These are phyloP conservation scores for Macadamia integrifolia DNA, from an alignment of 164 flowering plant species.

Conservation along the genomic window DNA sequence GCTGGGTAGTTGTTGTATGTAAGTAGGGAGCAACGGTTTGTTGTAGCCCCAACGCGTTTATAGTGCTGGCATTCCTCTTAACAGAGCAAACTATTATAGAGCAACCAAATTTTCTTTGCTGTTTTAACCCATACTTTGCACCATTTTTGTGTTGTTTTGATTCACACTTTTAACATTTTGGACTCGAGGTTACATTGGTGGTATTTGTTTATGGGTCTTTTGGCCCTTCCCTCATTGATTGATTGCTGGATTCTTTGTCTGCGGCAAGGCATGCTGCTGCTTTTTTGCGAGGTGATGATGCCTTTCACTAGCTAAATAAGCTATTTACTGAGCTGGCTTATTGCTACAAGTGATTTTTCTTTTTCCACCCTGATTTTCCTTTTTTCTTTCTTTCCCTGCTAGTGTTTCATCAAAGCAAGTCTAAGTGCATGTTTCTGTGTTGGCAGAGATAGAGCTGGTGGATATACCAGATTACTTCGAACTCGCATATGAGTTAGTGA, in stretches of 20 bases:
- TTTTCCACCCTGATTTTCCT: constrained; percentile 5
- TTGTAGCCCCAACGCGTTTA: no score
- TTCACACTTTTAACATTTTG: no score
- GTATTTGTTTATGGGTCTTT: constrained; percentile 1
- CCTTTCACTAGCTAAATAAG: constrained; percentile 51
- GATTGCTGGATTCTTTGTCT: constrained; percentile 64
- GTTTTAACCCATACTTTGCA: no score
- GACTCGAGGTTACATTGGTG: no score
- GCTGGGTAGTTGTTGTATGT: no score
- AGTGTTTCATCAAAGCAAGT: neutral
- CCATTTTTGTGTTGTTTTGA: no score
- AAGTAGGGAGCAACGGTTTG: no score
- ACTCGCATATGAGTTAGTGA: constrained; percentile 94
- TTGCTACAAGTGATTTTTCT: constrained; percentile 62
- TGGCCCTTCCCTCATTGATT: neutral
- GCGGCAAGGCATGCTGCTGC: constrained; percentile 90
- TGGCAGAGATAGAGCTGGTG: constrained; percentile 88
- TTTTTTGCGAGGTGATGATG: constrained; percentile 95
- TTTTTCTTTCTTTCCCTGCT: neutral
- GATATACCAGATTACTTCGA: constrained; percentile 88
- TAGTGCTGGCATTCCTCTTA: no score
- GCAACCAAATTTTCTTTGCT: no score
- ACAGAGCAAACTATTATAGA: no score
- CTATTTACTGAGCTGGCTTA: constrained; percentile 89
- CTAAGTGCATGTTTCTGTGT: constrained; percentile 11